phyloP scores from a whole-genome alignment of 106 monocot genomes.

The Phalaenopsis equestris region DNA sequence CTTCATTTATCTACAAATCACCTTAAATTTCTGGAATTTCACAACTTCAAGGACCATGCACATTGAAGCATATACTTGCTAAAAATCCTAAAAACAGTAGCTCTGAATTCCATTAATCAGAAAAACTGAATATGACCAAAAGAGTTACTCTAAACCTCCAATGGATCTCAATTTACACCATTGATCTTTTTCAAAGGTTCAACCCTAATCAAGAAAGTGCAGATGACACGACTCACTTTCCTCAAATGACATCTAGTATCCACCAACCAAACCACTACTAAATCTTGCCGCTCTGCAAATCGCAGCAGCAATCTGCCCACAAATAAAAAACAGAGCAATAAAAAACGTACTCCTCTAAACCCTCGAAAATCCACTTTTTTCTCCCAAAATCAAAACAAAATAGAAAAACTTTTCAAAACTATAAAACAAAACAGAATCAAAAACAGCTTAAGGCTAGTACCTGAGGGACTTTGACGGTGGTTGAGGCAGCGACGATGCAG shows the following conservation, averaged over 20 bases:
- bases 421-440: not conserved
- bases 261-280: too few relatives aligned
- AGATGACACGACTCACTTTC: not conserved
- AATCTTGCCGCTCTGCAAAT: not conserved
- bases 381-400: not conserved
- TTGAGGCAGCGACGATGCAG: constrained; percentile 87
- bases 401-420: not conserved
- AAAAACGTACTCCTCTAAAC: too few relatives aligned
- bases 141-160: not conserved
- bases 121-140: not conserved
- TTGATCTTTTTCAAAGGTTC: not conserved
- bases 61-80: too few relatives aligned
- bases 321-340: not conserved
- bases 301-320: too few relatives aligned
- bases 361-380: too few relatives aligned
- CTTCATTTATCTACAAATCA: not conserved
- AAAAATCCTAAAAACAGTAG: not conserved
- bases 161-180: not conserved
- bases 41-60: not conserved
- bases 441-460: constrained; percentile 3
- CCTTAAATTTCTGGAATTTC: not conserved
- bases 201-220: not conserved
- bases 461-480: constrained; percentile 95
- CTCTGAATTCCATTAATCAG: not conserved
- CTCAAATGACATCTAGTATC: not conserved